Conservation (phyloP, 371 early-diverging fungal species). For the Mucor indicus region DNA sequence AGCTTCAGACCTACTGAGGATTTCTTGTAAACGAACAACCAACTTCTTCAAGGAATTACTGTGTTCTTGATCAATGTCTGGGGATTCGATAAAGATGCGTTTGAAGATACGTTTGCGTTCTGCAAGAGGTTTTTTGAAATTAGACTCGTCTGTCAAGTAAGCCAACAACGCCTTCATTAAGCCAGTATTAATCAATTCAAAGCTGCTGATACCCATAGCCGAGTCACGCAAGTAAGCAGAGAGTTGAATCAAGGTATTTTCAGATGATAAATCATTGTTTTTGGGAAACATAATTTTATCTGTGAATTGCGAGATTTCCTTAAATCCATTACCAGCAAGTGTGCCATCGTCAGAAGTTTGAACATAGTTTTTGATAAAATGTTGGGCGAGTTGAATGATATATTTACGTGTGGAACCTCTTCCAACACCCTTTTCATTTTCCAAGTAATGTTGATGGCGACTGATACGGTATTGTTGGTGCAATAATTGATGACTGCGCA, state of each 20-base stretch:
- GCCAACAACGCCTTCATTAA: conserved; percentile 55
- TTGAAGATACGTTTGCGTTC: conserved; percentile 36
- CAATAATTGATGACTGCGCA: conserved; percentile 27
- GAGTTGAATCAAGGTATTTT: conserved; percentile 14
- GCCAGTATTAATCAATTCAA: conserved; percentile 79
- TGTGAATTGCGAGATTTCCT: conserved; percentile 27
- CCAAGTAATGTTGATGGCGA: background rate
- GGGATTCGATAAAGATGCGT: conserved; percentile 52
- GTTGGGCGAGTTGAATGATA: conserved; percentile 31
- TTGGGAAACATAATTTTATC: conserved; percentile 8
- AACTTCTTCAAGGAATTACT: conserved; percentile 40
- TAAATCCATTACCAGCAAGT: conserved; percentile 12
- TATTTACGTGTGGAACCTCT: conserved; percentile 34
- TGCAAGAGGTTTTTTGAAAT: conserved; percentile 3
- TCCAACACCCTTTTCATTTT: conserved; percentile 35
- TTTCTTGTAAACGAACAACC: conserved; percentile 73
- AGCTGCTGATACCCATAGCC: conserved; percentile 68
- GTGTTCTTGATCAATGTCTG: conserved; percentile 28
- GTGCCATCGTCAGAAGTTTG: background rate
- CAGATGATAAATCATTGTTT: conserved; percentile 9
- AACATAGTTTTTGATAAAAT: conserved; percentile 20
- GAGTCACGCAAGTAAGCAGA: conserved; percentile 28
- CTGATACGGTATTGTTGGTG: conserved; percentile 4
- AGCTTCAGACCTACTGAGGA: conserved; percentile 67
- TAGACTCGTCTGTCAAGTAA: conserved; percentile 43